Base-by-base conservation (phyloP, 148 eudicot genomes). In the Fagopyrum tataricum region DNA sequence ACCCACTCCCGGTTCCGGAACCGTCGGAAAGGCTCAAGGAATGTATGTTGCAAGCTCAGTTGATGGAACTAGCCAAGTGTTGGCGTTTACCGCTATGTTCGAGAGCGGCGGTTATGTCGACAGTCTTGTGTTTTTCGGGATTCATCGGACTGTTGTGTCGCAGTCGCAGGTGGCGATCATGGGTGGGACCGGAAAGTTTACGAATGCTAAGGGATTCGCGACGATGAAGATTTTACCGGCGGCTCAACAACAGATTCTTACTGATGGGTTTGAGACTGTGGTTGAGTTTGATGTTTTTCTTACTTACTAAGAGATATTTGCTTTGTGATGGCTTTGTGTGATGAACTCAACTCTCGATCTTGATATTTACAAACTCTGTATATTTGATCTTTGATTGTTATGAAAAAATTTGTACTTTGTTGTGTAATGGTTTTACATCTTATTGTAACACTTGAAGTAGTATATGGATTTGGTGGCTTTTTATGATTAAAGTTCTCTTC, bases 131-230 rank as follows among this genome's bases (percentile, higher is more conserved):
- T 84, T 89, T 23, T 87, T 91, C 31, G 95, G 97, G 40, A 82
- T 89, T n/a, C 95, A 87, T 69, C 70, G 84, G 72, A 85, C 81
- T 1, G 77, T 78, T 0, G 87, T 81, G 2, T 82, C 92, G 0
- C 85, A 89, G 71, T 89, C 89, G 21, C 83, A 81, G 15, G 62
- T 87, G 39, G 88, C 88, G 0, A 69, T 89, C 47, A 86, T 89
- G 89, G 92, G 95, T 9, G 97, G 97, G 8, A 91, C 95, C 0
- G 97, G 95, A 1, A 91, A 89, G 91, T 88, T 72, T 71, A 84
- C 81, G 70, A 79, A 83, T 58, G 90, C 87, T 6, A 86, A 82
- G 81, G 94, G 90, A 21, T 78, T 75, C 18, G 90, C 97, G 1
- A 74, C 74, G 2, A 82, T 87, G 4, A 86, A 82, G 80, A 79